Conservation (phyloP, 345 rosid species). For the Theobroma cacao region DNA sequence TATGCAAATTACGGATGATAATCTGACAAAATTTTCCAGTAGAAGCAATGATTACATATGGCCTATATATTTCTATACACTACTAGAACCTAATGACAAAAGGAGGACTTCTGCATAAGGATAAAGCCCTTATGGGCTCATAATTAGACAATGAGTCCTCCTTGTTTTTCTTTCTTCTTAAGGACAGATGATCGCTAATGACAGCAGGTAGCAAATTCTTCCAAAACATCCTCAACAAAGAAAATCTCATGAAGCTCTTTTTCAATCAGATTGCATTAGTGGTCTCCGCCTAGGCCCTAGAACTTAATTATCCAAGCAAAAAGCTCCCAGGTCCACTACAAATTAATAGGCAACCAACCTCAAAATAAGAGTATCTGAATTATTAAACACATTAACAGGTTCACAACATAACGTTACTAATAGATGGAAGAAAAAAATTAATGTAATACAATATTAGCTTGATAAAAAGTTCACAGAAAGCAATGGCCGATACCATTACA, state of each 20-base stretch:
- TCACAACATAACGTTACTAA: not conserved
- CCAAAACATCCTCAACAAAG: not conserved
- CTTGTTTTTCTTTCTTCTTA: not conserved
- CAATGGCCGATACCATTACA: not conserved
- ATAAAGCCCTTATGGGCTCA: not conserved
- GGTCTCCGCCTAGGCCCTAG: not conserved
- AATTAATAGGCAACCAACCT: not conserved
- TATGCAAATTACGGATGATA: not conserved
- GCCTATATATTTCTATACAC: not conserved
- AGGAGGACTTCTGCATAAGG: not conserved
- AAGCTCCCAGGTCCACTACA: not conserved
- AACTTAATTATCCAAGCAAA: not conserved
- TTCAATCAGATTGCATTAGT: not conserved
- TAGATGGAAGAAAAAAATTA: not conserved
- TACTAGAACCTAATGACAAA: not conserved
- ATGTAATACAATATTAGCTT: not conserved
- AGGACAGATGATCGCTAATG: not conserved
- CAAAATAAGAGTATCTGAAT: not conserved
- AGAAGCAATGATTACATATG: not conserved
- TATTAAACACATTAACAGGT: not conserved
- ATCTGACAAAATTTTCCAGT: not conserved
- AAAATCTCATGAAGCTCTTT: not conserved
- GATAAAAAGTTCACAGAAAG: not conserved
- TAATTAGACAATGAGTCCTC: not conserved
- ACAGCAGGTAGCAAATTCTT: not conserved